Base-by-base conservation (phyloP, 2,329 filamentous ascomycete species). In the Arthrobotrys entomopaga region DNA sequence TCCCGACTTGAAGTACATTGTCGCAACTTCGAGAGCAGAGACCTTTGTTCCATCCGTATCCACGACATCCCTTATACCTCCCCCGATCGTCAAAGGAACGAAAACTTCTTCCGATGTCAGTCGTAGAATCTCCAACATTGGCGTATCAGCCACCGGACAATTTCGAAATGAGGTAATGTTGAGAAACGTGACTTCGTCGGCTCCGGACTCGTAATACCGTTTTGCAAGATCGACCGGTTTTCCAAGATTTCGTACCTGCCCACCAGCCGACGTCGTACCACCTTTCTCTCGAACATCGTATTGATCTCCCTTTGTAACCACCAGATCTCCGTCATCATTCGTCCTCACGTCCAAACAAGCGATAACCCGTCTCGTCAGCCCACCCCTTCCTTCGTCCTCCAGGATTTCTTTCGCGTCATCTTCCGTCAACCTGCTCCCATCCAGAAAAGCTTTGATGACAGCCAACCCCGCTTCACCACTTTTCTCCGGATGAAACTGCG, bases 161-260 rank as follows among this genome's bases (percentile, higher is more conserved):
- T 98, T 95, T 76, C 95, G 90, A 87, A 99, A 99, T 19, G 91
- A 95, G 0, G 94, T 99, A 80, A 99, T 99, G 85, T 99, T 99
- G 78, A 99, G 86, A 82, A 99, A 99, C 0, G 94, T 97, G 65
- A 99, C 87, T 83, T 99, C 95, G 82, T 99, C 95, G 11, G 95
- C 93, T 72, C 95, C 95, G 83, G 97, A 92, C 80, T 96, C 90
- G 84, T 98, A 99, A 85, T 99, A 99, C 79, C 88, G 89, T 82
- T 88, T 88, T 7, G 95, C 95, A 87, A 99, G 91, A 77, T 97
- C 93, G 56, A 99, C 93, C 1, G 95, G 95, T 82, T 99, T 99
- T 77, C 95, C 95, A 2, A 99, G 86, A 82, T 99, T 99, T 76
- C 95, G 89, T 40, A 99, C 93, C 20, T 78, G 76, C 0, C 77